Base-by-base conservation (phyloP, 352 stramenopile species). In the Pythium oligandrum region DNA sequence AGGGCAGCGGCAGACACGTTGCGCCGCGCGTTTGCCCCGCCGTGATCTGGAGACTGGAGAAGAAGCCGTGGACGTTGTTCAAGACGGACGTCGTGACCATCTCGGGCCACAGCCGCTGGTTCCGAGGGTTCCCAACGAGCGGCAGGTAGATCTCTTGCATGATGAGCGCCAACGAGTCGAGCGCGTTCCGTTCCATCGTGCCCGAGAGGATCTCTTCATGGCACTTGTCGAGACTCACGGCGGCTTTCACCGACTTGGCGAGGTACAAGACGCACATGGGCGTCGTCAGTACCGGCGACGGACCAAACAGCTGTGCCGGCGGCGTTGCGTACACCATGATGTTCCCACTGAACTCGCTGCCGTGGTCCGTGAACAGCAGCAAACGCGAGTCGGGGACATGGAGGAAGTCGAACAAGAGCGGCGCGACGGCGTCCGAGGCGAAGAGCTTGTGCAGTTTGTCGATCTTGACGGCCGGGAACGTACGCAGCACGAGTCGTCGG, bases 41-140 rank as follows among this genome's bases (percentile, higher is more conserved):
- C 0, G 81, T 95, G 66, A 96, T 96, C 66, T 96, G 84, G 6
- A 96, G 43, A 36, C 75, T 93, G 6, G 80, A 89, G 51, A 85
- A 90, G 61, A 93, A 93, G 36, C 73, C 70, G 48, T 91, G 78
- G 1, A 90, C 63, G 40, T 90, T 90, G 64, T 71, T 80, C 40
- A 90, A 72, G 40, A 93, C 72, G 26, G 80, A 90, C 6, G 76
- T 75, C 3, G 82, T 81, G 40, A 90, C 82, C 73, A 92, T 90
- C 62, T 93, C 82, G 8, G 78, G 81, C 80, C 84, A 93, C 63
- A 74, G 46, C 32, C 72, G 68, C 64, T 94, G 84, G 68, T 94
- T 94, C 32, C 74, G 78, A 3, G 73, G 69, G 58, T 93, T 91
- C 2, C 76, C 78, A 4, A 92, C 71, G 3, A 94, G 56, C 44